Evolutionary conservation across 208 protist species (phyloP).

Genomic region (Crithidia bombi): DNA sequence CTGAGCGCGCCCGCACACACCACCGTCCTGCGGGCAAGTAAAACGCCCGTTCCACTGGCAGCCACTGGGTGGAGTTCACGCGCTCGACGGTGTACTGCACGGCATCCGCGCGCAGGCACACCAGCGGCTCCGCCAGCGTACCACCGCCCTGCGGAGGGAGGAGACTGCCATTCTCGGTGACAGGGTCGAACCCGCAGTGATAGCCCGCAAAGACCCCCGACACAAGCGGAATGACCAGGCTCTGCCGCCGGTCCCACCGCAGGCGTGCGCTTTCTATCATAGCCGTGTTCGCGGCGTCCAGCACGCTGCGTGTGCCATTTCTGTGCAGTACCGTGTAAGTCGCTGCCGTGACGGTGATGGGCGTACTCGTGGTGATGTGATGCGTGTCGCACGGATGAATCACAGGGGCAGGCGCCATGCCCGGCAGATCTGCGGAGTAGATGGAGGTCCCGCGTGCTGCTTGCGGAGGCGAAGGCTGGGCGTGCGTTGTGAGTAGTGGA

Average conservation of each 20-base stretch:
- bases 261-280: constrained; percentile 44
- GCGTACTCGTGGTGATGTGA: constrained; percentile 58
- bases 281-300: constrained; percentile 30
- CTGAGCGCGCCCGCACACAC: constrained; percentile 72
- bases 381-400: constrained; percentile 50
- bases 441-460: background rate
- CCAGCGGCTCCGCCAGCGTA: constrained; percentile 12
- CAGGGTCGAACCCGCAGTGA: constrained; percentile 28
- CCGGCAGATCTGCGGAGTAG: constrained; percentile 10
- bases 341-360: constrained; percentile 50
- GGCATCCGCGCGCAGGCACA: constrained; percentile 32
- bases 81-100: constrained; percentile 68
- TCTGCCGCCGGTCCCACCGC: constrained; percentile 35
- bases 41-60: constrained; percentile 46
- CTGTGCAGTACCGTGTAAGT: constrained; percentile 37
- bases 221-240: constrained; percentile 21
- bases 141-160: constrained; percentile 8
- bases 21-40: constrained; percentile 76
- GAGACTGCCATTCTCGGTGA: constrained; percentile 20
- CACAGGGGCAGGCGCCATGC: constrained; percentile 50
- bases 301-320: constrained; percentile 15
- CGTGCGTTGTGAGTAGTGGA: background rate
- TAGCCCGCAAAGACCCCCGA: constrained; percentile 10
- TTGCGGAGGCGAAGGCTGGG: background rate
- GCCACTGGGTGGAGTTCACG: constrained; percentile 60